Base-by-base conservation (phyloP, 2,329 filamentous ascomycete genomes). In the Talaromyces sp. region DNA sequence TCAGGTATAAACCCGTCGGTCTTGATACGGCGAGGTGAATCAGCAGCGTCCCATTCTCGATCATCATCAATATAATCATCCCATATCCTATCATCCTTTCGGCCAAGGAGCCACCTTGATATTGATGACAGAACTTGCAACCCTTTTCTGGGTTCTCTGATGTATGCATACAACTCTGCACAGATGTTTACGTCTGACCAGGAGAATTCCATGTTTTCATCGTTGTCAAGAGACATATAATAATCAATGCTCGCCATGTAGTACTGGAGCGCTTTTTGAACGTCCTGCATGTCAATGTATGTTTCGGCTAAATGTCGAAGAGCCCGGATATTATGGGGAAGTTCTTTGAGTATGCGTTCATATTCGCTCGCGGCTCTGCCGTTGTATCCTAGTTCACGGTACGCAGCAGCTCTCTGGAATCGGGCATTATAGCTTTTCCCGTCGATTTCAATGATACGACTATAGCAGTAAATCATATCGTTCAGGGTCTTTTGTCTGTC, bases 181-280 rank as follows among this genome's bases (percentile, higher is more conserved):
- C 94, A 96, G 56, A 92, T 88, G 61, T 91, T 89, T 41, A 95
- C 78, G 70, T 97, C 89, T 55, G 88, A 86, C 93, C 93, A 99
- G 51, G 80, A 77, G 48, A 84, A 78, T 28, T 78, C 74, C 3
- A 70, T 73, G 10, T 72, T 73, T 17, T 78, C 73, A 35, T 76
- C 73, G 2, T 77, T 70, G 17, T 75, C 69, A n/a, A 75, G 67
- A 9, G 70, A 71, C 53, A 74, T 67, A 60, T 80, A 81, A 62
- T 81, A 74, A 3, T 74, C 67, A 43, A 86, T 78, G 19, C 80
- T 80, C 19, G 74, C 70, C 17, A 83, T 76, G 66, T 84, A 87
- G 56, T 75, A 71, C 7, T 75, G 65, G 17, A 79, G 73, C 11
- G 82, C 80, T 59, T 73, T 78, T 15, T 72, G 66, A 15, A 81